phyloP scores from a whole-genome alignment of 441 rosid species.

The Lepidium campestre region DNA sequence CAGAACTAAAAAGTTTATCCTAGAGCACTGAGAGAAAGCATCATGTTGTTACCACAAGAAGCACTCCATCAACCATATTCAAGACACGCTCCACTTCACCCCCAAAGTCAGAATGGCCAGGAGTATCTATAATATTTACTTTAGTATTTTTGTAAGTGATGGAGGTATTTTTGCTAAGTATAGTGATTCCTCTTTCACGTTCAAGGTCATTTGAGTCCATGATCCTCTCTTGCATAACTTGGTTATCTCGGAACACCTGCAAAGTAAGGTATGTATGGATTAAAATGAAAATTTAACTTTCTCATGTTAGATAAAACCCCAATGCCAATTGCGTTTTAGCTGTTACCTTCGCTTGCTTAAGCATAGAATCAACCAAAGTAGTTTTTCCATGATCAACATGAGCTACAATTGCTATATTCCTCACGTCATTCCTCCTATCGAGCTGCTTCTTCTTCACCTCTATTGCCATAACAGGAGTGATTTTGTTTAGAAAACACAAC shows the following conservation, averaged over 20 bases:
- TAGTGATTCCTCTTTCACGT: constrained; percentile 97
- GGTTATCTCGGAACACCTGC: constrained; percentile 95
- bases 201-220: constrained; percentile 99
- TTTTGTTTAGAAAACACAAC: constrained; percentile 1
- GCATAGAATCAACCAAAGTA: constrained; percentile 94
- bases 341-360: constrained; percentile 84
- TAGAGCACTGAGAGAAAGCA: background rate
- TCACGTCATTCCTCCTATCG: constrained; percentile 66
- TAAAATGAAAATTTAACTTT: background rate
- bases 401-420: constrained; percentile 95
- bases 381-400: constrained; percentile 99
- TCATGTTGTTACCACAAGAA: constrained; percentile 68
- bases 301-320: background rate
- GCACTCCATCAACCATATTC: constrained; percentile 99
- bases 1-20: background rate
- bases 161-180: constrained; percentile 93
- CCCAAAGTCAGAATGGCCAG: constrained; percentile 98
- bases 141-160: constrained; percentile 80
- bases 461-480: constrained; percentile 14
- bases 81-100: constrained; percentile 99
- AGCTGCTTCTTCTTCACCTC: constrained; percentile 73
- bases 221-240: constrained; percentile 79
- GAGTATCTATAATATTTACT: constrained; percentile 92
- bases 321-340: background rate
- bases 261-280: background rate